These are phyloP conservation scores for Gossypium gossypioides DNA, from an alignment of 441 rosid species.

Conservation along the genomic window DNA sequence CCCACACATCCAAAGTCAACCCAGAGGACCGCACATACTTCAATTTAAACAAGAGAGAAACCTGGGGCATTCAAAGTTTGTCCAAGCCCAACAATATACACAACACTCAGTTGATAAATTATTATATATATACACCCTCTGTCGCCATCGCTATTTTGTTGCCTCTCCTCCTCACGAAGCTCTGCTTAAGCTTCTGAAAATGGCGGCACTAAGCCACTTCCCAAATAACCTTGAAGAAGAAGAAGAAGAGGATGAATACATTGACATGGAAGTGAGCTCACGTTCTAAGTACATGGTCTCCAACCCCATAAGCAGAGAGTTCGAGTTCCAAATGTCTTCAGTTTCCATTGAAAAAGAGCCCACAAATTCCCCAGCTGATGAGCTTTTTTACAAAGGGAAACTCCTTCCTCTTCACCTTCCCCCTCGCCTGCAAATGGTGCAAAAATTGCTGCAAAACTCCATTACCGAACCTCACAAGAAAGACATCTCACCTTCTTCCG, in stretches of 20 bases:
- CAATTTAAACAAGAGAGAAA: no score
- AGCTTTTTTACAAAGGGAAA: slow-evolving; percentile 66
- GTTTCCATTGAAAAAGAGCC: slow-evolving; percentile 31
- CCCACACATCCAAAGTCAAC: no score
- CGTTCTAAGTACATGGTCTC: slow-evolving; percentile 3
- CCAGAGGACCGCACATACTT: no score
- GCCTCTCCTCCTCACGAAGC: background rate
- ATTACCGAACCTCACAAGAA: background rate
- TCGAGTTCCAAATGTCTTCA: slow-evolving; percentile 62
- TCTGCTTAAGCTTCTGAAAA: background rate
- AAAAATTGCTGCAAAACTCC: slow-evolving; percentile 33
- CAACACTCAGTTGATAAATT: no score
- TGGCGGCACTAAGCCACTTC: background rate
- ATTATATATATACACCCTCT: background rate
- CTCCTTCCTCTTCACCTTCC: slow-evolving; percentile 72
- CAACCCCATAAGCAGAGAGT: slow-evolving; percentile 26
- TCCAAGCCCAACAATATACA: no score
- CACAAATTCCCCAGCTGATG: slow-evolving; percentile 61
- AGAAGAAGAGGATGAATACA: background rate
- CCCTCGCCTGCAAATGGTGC: slow-evolving; percentile 20
- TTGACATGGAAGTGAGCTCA: slow-evolving; percentile 13
- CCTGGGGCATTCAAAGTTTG: no score
- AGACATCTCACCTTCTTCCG: no score
- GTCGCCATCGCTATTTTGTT: background rate
- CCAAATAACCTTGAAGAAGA: background rate